Conservation (phyloP, 2,329 filamentous ascomycete genomes). For the Pseudogymnoascus sp. region DNA sequence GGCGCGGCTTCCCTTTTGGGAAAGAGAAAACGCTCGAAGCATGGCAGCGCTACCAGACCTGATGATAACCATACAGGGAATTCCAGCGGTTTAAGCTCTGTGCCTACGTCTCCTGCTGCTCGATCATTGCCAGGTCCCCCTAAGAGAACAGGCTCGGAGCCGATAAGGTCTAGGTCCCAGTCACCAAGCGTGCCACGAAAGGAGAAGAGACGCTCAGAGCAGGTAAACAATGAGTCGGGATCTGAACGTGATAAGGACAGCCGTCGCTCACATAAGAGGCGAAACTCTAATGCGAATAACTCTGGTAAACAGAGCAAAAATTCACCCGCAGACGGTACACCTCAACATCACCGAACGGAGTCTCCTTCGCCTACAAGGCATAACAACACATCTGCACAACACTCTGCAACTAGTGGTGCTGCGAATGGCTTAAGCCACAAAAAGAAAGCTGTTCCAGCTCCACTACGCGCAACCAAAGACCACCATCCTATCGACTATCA, state of each 20-base stretch:
- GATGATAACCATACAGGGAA: constrained; percentile 22
- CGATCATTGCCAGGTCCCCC: constrained; percentile 26
- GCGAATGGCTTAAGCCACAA: constrained; percentile 51
- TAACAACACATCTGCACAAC: neutral
- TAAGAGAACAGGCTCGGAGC: constrained; percentile 44
- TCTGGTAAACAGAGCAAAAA: constrained; percentile 19
- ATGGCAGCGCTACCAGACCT: constrained; percentile 18
- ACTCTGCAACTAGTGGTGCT: constrained; percentile 29
- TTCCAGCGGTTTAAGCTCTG: constrained; percentile 52
- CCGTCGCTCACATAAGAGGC: constrained; percentile 18
- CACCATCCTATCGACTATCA: constrained; percentile 57
- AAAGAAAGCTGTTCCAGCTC: constrained; percentile 55
- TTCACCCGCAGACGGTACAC: constrained; percentile 14
- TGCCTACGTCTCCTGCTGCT: constrained; percentile 44
- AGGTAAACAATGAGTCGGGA: constrained; percentile 37
- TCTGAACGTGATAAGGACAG: constrained; percentile 23
- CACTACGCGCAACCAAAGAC: constrained; percentile 37
- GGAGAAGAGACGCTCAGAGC: constrained; percentile 25
- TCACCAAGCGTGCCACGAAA: constrained; percentile 33
- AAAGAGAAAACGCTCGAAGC: constrained; percentile 45
- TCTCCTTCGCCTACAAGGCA: constrained; percentile 45
- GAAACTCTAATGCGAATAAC: constrained; percentile 21
- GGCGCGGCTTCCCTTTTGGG: constrained; percentile 30
- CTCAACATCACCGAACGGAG: constrained; percentile 21
- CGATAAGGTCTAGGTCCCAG: constrained; percentile 35